Percentiles rank a stretch among this genome's conserved stretches.
These are phyloP conservation scores for Macadamia integrifolia DNA, from an alignment of 164 flowering plant species.

Conservation along the genomic window DNA sequence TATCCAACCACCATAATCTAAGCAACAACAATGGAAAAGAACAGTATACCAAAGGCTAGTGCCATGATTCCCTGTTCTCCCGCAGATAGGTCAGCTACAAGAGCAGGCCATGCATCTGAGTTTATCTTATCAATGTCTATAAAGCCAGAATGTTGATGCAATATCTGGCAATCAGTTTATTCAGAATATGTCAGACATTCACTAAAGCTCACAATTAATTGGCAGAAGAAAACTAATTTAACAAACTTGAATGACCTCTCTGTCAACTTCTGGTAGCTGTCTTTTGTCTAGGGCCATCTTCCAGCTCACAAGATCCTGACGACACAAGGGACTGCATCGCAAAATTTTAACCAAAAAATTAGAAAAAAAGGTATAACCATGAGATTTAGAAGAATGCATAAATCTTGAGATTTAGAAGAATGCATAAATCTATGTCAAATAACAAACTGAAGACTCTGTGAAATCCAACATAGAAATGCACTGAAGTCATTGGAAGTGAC, in stretches of 20 bases:
- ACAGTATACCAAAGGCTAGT: constrained; percentile 77
- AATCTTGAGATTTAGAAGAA: no score
- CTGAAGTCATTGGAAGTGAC: no score
- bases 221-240: neutral
- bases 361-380: no score
- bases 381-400: no score
- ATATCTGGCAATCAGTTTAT: constrained; percentile 33
- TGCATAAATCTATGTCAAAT: no score
- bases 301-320: constrained; percentile 98
- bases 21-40: neutral
- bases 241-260: constrained; percentile 44
- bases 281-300: constrained; percentile 85
- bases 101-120: constrained; percentile 96
- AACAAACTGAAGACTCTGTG: no score
- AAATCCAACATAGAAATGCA: no score
- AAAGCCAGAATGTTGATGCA: constrained; percentile 68
- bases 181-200: neutral
- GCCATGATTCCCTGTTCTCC: constrained; percentile 84
- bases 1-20: neutral
- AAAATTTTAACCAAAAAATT: constrained; percentile 10
- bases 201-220: neutral
- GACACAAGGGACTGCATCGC: constrained; percentile 76
- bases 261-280: constrained; percentile 78
- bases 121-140: constrained; percentile 82
- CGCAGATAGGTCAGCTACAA: constrained; percentile 75